phyloP scores from a whole-genome alignment of 2,329 filamentous ascomycete genomes.

The Cordyceps fumosorosea region DNA sequence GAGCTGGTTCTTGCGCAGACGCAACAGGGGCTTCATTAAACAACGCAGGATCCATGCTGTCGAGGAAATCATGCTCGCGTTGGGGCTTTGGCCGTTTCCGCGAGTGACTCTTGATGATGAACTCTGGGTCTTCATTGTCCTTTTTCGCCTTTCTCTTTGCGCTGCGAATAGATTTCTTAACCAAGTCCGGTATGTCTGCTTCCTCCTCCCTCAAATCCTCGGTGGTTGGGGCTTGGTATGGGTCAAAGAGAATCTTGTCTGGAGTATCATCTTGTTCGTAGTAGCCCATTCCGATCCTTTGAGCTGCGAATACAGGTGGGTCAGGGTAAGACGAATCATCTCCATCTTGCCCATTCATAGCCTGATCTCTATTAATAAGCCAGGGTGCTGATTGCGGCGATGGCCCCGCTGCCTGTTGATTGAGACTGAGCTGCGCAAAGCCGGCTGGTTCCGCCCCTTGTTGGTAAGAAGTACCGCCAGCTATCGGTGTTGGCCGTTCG shows the following conservation, averaged over 20 bases:
- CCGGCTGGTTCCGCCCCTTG: not conserved
- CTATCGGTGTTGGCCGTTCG: not conserved
- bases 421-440: not conserved
- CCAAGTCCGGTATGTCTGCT: slow-evolving; percentile 44
- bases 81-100: slow-evolving; percentile 31
- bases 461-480: not conserved
- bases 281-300: slow-evolving; percentile 53
- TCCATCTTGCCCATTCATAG: slow-evolving; percentile 20
- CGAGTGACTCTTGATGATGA: slow-evolving; percentile 35
- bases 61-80: slow-evolving; percentile 25
- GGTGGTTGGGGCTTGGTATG: slow-evolving; percentile 46
- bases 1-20: slow-evolving; percentile 17
- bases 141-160: slow-evolving; percentile 47
- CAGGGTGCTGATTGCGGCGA: not conserved
- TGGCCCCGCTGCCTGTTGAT: not conserved
- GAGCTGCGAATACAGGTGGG: slow-evolving; percentile 38
- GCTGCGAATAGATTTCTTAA: slow-evolving; percentile 48
- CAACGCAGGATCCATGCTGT: slow-evolving; percentile 48
- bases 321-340: slow-evolving; percentile 39
- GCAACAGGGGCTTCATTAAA: slow-evolving; percentile 26
- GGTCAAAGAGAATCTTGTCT: slow-evolving; percentile 54
- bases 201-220: slow-evolving; percentile 37
- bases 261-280: slow-evolving; percentile 53
- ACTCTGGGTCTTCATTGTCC: slow-evolving; percentile 50
- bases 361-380: not conserved